Base-by-base conservation (phyloP, 2,329 filamentous ascomycete species). In the Sporothrix dimorphospora region DNA sequence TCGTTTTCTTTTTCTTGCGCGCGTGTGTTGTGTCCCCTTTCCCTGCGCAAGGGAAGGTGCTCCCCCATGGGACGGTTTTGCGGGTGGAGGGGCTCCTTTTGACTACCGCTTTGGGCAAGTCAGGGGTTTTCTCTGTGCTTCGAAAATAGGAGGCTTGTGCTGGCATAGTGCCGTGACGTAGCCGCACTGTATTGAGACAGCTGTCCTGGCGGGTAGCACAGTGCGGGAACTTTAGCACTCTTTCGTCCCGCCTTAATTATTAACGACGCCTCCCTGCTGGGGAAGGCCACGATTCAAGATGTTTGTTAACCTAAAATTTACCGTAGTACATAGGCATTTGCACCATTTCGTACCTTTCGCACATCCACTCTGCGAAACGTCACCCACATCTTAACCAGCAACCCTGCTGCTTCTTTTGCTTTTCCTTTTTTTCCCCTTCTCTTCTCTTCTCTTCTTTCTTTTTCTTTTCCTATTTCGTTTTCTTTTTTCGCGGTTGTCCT, bases 251-350 rank as follows among this genome's bases (percentile, higher is more conserved):
- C 63, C 45, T 24, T 24, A 47, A 34, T 34, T 34, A 34, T 14
- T 3, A 49, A 34, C 24, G 14, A 34, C 42, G 42, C 63, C 63
- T 49, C 63, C 45, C 45, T 49, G 24, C 61, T 61, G 38, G 63
- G 63, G 63, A 72, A 72, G 70, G 70, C 70, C 70, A 72, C 70
- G 70, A 72, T 72, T 72, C 70, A 72, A 68, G 66, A 68, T 57
- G 49, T 30, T 38, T 47, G 49, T 24, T 38, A 65, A 11, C 40
- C n/a, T 34, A 19, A 49, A 67, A 49, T 38, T 49, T 27, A 51
- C 45, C 45, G 3, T 27, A 8, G 38, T 21, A 6, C 14, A 30
- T 30, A 45, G 42, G 63, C 24, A 47, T 71, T 24, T 11, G 6
- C 24, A 19, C 42, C 42, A 47, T 9, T 49, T 59, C 24, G 14